Base-by-base conservation (phyloP, 345 rosid genomes). In the Nasturtium officinale region DNA sequence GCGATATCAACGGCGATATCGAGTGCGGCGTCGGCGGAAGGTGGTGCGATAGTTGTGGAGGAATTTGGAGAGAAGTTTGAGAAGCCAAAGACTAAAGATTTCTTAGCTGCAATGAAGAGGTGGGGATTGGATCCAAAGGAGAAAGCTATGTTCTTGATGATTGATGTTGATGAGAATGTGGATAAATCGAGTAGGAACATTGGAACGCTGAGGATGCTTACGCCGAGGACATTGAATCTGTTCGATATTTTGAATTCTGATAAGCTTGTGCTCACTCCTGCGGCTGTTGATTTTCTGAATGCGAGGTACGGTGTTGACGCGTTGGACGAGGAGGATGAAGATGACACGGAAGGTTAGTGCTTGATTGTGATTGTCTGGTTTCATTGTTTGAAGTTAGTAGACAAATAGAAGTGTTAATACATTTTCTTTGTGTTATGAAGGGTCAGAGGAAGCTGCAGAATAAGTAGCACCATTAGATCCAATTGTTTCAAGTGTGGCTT, bases 61-160 rank as follows among this genome's bases (percentile, higher is more conserved):
- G 96, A 91, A 16, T 88, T 95, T 17, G 89, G 86, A 48, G 96
- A 85, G 33, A 86, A 75, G 72, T 87, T 95, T 10, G 87, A 81
- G 81, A 84, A 78, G 77, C 99, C 96, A 9, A 88, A 78, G 85
- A 95, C 99, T 4, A 89, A 80, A 40, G 96, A 88, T 8, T 89
- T 95, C 51, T 74, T 90, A 5, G 96, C 70, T 61, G 99, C 97
- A 8, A 75, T 95, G 96, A 75, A 74, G 65, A 71, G 97, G 67
- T 91, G 99, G 99, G 96, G 97, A 0, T 71, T 95, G 74, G 89
- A 95, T 73, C 97, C 99, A 1, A 89, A 85, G 74, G 82, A 85
- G 86, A 91, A 91, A 67, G 83, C 96, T 0, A 87, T 87, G 89
- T 95, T 95, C 57, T 76, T 95, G 77, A 82, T 85, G 91, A 83